A percentile compares a stretch with the other conserved stretches of the same genome.
Evolutionary conservation across 371 early-diverging fungal genomes (phyloP).

Genomic region (Mortierella sp.): DNA sequence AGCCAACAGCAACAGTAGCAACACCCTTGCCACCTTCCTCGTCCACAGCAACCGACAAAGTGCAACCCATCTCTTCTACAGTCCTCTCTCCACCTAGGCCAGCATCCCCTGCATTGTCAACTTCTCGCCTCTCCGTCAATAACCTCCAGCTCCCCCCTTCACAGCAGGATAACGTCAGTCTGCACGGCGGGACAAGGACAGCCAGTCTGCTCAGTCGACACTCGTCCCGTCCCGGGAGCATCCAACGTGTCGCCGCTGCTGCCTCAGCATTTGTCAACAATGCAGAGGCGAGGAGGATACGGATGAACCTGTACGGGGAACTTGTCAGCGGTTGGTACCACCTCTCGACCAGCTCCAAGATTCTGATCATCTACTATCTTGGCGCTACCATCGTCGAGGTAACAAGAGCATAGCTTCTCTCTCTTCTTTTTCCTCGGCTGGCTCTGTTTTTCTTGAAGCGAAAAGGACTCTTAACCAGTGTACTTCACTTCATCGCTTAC

Average conservation of each 20-base stretch:
- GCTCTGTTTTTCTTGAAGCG: neutral
- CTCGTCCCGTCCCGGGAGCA: constrained; percentile 31
- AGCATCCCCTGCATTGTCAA: constrained; percentile 23
- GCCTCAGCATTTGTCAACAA: constrained; percentile 31
- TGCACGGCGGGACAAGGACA: constrained; percentile 8
- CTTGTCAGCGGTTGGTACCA: constrained; percentile 39
- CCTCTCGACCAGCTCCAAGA: constrained; percentile 46
- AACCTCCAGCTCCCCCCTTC: neutral
- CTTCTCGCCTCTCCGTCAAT: constrained; percentile 32
- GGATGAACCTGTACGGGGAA: constrained; percentile 30
- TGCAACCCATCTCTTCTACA: neutral
- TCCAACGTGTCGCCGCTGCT: constrained; percentile 23
- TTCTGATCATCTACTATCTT: constrained; percentile 37
- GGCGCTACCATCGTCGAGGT: constrained; percentile 43
- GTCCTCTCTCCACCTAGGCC: neutral
- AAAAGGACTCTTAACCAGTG: neutral
- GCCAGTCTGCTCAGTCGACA: constrained; percentile 36
- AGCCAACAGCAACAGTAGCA: neutral
- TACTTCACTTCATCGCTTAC: neutral
- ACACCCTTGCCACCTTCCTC: neutral
- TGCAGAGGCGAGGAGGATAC: constrained; percentile 34
- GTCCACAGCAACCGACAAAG: neutral
- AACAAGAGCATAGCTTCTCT: neutral
- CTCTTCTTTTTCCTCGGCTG: neutral
- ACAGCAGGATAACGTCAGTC: constrained; percentile 7